Percentiles rank a stretch among this genome's conserved stretches.
Evolutionary conservation across 1,139 yeast genomes (phyloP).

Genomic region (Geotrichum klebahnii): DNA sequence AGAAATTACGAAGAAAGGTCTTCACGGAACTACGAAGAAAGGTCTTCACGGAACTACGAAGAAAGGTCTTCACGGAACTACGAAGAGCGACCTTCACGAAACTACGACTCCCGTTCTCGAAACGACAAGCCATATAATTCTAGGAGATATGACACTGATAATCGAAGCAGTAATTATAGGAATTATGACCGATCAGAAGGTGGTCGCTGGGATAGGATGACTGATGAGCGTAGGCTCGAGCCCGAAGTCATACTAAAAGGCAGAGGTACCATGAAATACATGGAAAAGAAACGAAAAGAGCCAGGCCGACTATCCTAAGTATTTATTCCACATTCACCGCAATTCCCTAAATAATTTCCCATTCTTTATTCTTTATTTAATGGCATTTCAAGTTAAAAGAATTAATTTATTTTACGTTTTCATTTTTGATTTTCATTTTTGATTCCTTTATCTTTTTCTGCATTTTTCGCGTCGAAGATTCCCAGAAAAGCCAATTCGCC

Average conservation of each 20-base stretch:
- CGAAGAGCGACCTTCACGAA: neutral
- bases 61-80: neutral
- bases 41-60: neutral
- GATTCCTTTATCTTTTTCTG: neutral
- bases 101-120: neutral
- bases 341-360: too few relatives aligned
- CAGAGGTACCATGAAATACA: constrained; percentile 33
- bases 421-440: too few relatives aligned
- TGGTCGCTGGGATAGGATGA: too few relatives aligned
- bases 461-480: neutral
- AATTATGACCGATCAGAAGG: neutral
- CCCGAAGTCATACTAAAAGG: constrained; percentile 31
- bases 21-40: neutral
- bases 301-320: neutral
- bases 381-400: too few relatives aligned
- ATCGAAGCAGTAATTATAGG: too few relatives aligned
- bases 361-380: too few relatives aligned
- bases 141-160: neutral
- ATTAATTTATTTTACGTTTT: too few relatives aligned
- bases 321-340: too few relatives aligned
- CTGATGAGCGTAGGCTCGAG: neutral
- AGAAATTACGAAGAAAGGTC: neutral
- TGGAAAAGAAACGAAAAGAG: constrained; percentile 24
- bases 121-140: neutral
- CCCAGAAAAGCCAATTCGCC: neutral